Conservation (phyloP, 192 early-diverging fungal species). For the Backusella tarrabulga region DNA sequence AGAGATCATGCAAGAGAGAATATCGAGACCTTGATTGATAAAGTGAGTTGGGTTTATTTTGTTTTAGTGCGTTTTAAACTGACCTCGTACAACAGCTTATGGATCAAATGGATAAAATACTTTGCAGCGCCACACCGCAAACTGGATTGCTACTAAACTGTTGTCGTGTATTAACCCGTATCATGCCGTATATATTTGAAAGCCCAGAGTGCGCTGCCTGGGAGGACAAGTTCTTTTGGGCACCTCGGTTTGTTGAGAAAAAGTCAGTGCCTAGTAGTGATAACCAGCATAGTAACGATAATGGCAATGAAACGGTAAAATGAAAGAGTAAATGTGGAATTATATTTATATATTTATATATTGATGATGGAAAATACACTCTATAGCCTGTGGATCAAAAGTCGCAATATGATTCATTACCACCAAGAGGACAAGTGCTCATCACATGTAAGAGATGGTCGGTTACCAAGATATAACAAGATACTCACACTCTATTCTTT, state of each 20-base stretch:
- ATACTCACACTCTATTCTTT: not conserved
- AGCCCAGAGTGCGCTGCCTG: constrained; percentile 42
- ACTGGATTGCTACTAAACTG: constrained; percentile 71
- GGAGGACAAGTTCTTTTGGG: constrained; percentile 69
- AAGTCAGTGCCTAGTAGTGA: not conserved
- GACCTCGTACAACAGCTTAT: constrained; percentile 28
- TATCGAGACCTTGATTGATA: constrained; percentile 70
- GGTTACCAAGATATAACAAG: not conserved
- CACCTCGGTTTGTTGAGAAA: constrained; percentile 13
- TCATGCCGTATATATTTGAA: constrained; percentile 88
- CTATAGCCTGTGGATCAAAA: constrained; percentile 1
- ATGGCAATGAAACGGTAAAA: not conserved
- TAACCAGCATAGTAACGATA: not conserved
- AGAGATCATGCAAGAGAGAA: constrained; percentile 76
- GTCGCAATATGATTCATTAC: constrained; percentile 10
- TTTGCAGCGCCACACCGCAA: constrained; percentile 43
- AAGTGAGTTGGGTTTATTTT: constrained; percentile 41
- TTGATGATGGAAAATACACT: not conserved
- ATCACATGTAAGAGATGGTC: constrained; percentile 34
- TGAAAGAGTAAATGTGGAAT: not conserved
- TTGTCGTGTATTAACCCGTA: constrained; percentile 75
- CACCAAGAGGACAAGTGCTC: constrained; percentile 49
- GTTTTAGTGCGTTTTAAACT: too few species aligned
- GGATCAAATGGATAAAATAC: constrained; percentile 47
- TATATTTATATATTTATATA: not conserved